Base-by-base conservation (phyloP, 2,329 filamentous ascomycete species). In the Anisogramma anomala region DNA sequence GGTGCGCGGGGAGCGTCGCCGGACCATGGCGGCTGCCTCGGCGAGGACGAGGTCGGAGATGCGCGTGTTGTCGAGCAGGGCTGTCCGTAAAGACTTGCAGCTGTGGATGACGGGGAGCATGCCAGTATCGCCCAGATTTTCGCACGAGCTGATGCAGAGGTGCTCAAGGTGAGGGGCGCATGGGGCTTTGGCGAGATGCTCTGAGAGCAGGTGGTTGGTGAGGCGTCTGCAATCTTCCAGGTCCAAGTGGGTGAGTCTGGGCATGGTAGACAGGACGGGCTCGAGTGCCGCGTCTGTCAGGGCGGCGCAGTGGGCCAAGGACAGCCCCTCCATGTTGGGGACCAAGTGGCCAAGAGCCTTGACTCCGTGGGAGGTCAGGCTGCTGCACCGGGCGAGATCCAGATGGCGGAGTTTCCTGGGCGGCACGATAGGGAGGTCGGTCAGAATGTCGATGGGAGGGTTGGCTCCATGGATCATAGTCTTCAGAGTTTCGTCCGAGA, bases 41-140 rank as follows among this genome's bases (percentile, higher is more conserved):
- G 80, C 75, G 8, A 96, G 75, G 4, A 84, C 79, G 2, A 94
- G 72, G 54, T 96, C 86, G 13, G 85, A 89, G 48, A 94, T 78
- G 34, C 84, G 79, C 0, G 89, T 96, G 58, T 96, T 96, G 64
- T 98, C 91, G 69, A 96, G 79, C 39, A 93, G 84, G 11, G 94
- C 65, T 22, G 71, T 84, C 35, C 69, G 68, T 11, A 96, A 69
- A 11, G 65, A 70, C 0, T 72, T 69, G 58, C 87, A 94, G 22
- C 71, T 73, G 54, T 86, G 84, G 50, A 96, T 68, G 2, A 95
- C 67, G 1, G 84, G 83, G 0, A 94, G 68, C 74, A 95, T 82
- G 42, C 89, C 89, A 0, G 69, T 65, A 55, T 96, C 91, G 18
- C 86, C 79, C 2, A 98, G 62, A 41, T 74, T 78, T 58, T 94